These are phyloP conservation scores for Tuber microsphaerosporum DNA, from an alignment of 495 filamentous ascomycete species.

Conservation along the genomic window DNA sequence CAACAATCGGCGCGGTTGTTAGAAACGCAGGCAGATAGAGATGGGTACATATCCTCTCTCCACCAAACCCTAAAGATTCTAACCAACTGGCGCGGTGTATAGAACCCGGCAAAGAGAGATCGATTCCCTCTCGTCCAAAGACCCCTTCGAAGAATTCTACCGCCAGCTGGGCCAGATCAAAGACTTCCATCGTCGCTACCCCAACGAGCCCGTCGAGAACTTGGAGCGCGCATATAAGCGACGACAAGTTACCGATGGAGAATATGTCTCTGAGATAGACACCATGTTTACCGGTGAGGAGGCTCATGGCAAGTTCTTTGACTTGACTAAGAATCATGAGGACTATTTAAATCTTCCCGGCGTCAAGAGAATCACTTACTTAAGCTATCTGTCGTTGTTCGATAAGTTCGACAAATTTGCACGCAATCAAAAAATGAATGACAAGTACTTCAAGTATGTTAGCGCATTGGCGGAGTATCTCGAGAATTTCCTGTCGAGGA, in stretches of 20 bases:
- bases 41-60: constrained; percentile 43
- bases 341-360: constrained; percentile 81
- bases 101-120: constrained; percentile 65
- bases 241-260: constrained; percentile 57
- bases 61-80: neutral
- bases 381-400: constrained; percentile 85
- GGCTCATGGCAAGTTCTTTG: constrained; percentile 79
- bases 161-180: constrained; percentile 73
- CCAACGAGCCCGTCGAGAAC: constrained; percentile 91
- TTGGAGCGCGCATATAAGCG: constrained; percentile 85
- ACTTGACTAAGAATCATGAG: constrained; percentile 76
- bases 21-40: constrained; percentile 75
- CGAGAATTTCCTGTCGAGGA: constrained; percentile 75
- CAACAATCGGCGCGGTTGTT: constrained; percentile 73
- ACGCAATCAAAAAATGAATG: constrained; percentile 72
- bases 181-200: constrained; percentile 81
- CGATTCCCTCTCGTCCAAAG: constrained; percentile 73
- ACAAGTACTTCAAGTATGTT: constrained; percentile 85
- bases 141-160: constrained; percentile 88
- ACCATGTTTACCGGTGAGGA: constrained; percentile 94
- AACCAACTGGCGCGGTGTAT: neutral
- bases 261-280: constrained; percentile 62
- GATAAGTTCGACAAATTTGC: constrained; percentile 75
- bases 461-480: constrained; percentile 71
- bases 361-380: constrained; percentile 72